Evolutionary conservation across 768 basidiomycete genomes (phyloP).

Genomic region (Ramaria sp.): DNA sequence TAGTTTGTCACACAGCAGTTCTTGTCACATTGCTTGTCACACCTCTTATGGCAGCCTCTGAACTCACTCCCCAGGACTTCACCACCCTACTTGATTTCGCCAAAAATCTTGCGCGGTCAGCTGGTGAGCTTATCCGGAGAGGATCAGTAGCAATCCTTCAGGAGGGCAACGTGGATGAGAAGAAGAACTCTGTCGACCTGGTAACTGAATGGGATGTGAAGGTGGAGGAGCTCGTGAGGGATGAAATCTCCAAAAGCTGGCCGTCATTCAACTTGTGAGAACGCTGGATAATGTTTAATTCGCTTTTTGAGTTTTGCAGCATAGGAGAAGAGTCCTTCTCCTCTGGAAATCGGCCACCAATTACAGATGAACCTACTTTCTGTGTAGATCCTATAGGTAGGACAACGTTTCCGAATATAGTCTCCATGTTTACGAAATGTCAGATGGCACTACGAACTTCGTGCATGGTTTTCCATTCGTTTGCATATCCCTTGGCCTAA

Average conservation of each 20-base stretch:
- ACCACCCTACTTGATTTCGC: conserved; percentile 58
- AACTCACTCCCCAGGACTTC: conserved; percentile 33
- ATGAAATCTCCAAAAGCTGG: conserved; percentile 51
- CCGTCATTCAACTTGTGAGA: conserved; percentile 76
- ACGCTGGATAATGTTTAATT: background rate
- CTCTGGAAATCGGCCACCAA: conserved; percentile 46
- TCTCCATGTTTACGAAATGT: background rate
- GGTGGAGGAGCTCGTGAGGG: conserved; percentile 78
- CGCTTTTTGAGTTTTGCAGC: conserved; percentile 27
- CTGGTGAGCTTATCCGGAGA: conserved; percentile 66
- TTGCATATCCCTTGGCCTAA: conserved; percentile 85
- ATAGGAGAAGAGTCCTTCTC: conserved; percentile 94
- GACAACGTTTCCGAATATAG: background rate
- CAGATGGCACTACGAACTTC: conserved; percentile 86
- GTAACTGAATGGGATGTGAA: conserved; percentile 92
- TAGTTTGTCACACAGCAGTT: no score
- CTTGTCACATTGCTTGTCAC: no score
- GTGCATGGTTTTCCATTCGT: conserved; percentile 79
- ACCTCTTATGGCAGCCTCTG: conserved; percentile 13
- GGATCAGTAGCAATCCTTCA: conserved; percentile 64
- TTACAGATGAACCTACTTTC: conserved; percentile 88
- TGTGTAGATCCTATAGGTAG: conserved; percentile 92
- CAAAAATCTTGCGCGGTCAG: conserved; percentile 55
- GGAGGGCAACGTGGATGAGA: conserved; percentile 44
- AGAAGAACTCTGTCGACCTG: conserved; percentile 90